Evolutionary conservation across 2,329 filamentous ascomycete genomes (phyloP).

Genomic region (Ceratocystis colombiana): DNA sequence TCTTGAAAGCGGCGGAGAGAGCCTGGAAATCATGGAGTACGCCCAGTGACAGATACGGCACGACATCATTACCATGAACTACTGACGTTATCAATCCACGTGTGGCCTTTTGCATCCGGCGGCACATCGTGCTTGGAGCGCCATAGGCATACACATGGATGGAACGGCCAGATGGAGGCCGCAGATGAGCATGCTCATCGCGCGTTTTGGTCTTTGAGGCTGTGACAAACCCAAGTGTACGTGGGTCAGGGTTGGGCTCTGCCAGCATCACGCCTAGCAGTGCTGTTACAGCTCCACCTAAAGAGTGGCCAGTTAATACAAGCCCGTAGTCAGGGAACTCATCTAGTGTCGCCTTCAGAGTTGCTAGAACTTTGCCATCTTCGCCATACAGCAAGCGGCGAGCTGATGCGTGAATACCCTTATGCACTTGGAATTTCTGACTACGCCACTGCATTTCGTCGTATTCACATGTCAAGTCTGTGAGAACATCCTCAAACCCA

Average conservation of each 20-base stretch:
- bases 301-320: slow-evolving; percentile 58
- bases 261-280: slow-evolving; percentile 62
- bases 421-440: slow-evolving; percentile 58
- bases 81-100: slow-evolving; percentile 65
- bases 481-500: slow-evolving; percentile 63
- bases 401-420: slow-evolving; percentile 63
- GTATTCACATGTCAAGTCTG: slow-evolving; percentile 66
- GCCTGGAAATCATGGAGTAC: slow-evolving; percentile 66
- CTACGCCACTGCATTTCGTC: slow-evolving; percentile 55
- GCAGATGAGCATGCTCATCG: slow-evolving; percentile 25
- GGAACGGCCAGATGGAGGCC: slow-evolving; percentile 51
- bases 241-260: slow-evolving; percentile 44
- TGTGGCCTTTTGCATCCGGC: slow-evolving; percentile 58
- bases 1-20: slow-evolving; percentile 61
- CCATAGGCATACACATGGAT: slow-evolving; percentile 75
- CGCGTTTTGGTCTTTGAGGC: slow-evolving; percentile 36
- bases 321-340: slow-evolving; percentile 60
- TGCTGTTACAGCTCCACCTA: slow-evolving; percentile 60
- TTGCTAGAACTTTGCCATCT: slow-evolving; percentile 56
- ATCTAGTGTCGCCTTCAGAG: slow-evolving; percentile 54
- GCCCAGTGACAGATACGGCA: slow-evolving; percentile 63
- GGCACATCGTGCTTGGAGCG: slow-evolving; percentile 61
- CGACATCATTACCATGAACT: slow-evolving; percentile 62
- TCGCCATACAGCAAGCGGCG: slow-evolving; percentile 56
- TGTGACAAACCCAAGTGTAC: slow-evolving; percentile 50